Evolutionary conservation across 257 asterid species (phyloP).

Genomic region (Salvia splendens): DNA sequence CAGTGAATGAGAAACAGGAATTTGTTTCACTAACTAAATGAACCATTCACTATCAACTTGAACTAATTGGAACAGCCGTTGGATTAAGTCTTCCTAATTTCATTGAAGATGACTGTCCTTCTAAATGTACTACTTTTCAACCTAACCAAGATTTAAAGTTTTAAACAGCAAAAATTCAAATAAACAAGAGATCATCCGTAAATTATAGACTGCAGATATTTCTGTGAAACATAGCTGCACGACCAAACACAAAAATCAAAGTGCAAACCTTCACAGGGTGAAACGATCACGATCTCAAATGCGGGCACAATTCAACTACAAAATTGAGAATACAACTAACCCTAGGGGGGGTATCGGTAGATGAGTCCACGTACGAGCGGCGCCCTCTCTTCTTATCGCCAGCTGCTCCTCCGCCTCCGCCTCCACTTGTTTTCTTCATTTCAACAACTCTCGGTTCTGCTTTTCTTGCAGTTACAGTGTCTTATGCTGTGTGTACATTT

Average conservation of each 20-base stretch:
- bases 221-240: slow-evolving; percentile 10
- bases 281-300: slow-evolving; percentile 33
- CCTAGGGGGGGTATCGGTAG: slow-evolving; percentile 62
- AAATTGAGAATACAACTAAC: slow-evolving; percentile 38
- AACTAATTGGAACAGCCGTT: slow-evolving; percentile 18
- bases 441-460: slow-evolving; percentile 25
- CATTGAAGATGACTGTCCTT: slow-evolving; percentile 1
- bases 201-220: slow-evolving; percentile 32
- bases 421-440: slow-evolving; percentile 64
- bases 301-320: slow-evolving; percentile 9
- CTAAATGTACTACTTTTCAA: background rate
- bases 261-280: background rate
- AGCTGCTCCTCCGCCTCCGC: slow-evolving; percentile 57
- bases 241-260: slow-evolving; percentile 19
- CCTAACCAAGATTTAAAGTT: slow-evolving; percentile 24
- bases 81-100: slow-evolving; percentile 22
- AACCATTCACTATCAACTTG: slow-evolving; percentile 8
- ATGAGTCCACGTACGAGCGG: slow-evolving; percentile 56
- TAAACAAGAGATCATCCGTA: slow-evolving; percentile 13
- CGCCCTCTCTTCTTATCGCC: slow-evolving; percentile 78
- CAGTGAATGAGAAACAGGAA: background rate
- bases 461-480: slow-evolving; percentile 14
- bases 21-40: background rate
- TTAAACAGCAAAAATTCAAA: slow-evolving; percentile 3
- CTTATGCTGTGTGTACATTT: slow-evolving; percentile 1